A percentile compares a stretch with the other conserved stretches of the same genome.
These are phyloP conservation scores for Tieghemostelium lacteum DNA, from an alignment of 78 protist genomes.

Conservation along the genomic window DNA sequence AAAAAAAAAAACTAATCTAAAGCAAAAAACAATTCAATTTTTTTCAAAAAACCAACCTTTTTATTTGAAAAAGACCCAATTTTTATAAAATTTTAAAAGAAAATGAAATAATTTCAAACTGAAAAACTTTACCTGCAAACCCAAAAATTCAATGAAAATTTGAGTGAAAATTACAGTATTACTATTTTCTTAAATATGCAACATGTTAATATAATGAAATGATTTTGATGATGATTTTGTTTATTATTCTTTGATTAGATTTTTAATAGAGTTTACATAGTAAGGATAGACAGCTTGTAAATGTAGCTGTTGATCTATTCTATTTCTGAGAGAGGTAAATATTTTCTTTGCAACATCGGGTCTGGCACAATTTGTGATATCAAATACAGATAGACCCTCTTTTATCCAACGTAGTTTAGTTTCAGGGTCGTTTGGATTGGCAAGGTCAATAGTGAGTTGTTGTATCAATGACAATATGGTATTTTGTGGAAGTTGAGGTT, in stretches of 20 bases:
- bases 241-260: neutral
- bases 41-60: too few species aligned
- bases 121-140: too few species aligned
- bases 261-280: neutral
- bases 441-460: conserved; percentile 50
- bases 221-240: too few species aligned
- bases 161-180: too few species aligned
- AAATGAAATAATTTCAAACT: too few species aligned
- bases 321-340: neutral
- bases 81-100: too few species aligned
- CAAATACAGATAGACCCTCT: conserved; percentile 25
- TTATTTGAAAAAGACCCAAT: too few species aligned
- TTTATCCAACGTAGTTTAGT: conserved; percentile 67
- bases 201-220: too few species aligned
- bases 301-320: conserved; percentile 22
- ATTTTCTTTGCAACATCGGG: conserved; percentile 11
- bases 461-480: conserved; percentile 54
- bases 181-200: too few species aligned
- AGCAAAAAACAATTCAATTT: too few species aligned
- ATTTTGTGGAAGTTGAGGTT: conserved; percentile 2
- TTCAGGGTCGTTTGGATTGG: neutral
- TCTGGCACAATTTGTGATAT: neutral
- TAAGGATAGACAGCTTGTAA: neutral
- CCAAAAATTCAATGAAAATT: too few species aligned
- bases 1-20: too few species aligned